Base-by-base conservation (phyloP, 108 stramenopile species). In the Nitzschia inconspicua region DNA sequence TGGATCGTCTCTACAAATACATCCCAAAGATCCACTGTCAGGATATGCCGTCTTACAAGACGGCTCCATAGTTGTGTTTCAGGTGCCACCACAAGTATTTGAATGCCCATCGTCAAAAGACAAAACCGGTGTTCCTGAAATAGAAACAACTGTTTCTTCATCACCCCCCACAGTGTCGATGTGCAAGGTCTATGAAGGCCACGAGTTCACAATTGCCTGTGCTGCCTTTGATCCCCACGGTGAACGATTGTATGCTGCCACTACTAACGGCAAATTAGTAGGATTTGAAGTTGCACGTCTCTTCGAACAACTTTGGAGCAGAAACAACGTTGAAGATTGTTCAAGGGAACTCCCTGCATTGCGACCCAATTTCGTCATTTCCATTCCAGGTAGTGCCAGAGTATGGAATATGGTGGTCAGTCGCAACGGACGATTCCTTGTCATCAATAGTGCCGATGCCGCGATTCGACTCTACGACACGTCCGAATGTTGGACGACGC, bases 401-500 rank as follows among this genome's bases (percentile, higher is more conserved):
- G 81, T 70, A 2, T 79, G 73, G 68, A 73, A 87, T 37, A 44
- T 91, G 22, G 30, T 83, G 8, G 77, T 82, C 27, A 80, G 81
- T 55, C 71, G 82, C 35, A 80, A 84, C 56, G 90, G 82, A 22
- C 70, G 68, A 42, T 70, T 57, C 25, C 49, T 91, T 25, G 63
- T 88, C 5, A 29, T 86, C 16, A 91, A 88, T 62, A 85, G 77
- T 11, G 67, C 69, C 30, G 86, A 91, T 73, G 82, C 76, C 41
- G 82, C 83, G 5, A 55, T 91, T 25, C 70, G 84, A 29, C 63
- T 91, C 48, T 91, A 84, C 52, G 35, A 54, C 35, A 75, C 78
- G 5, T 69, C 82, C 20, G 78, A 79, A 32, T 88, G 70, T 47
- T 73, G 65, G 75, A 60, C 37, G 23, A 47, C 29, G 39, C 68